These are phyloP conservation scores for Cucumis hystrix DNA, from an alignment of 306 rosid genomes.

Conservation along the genomic window DNA sequence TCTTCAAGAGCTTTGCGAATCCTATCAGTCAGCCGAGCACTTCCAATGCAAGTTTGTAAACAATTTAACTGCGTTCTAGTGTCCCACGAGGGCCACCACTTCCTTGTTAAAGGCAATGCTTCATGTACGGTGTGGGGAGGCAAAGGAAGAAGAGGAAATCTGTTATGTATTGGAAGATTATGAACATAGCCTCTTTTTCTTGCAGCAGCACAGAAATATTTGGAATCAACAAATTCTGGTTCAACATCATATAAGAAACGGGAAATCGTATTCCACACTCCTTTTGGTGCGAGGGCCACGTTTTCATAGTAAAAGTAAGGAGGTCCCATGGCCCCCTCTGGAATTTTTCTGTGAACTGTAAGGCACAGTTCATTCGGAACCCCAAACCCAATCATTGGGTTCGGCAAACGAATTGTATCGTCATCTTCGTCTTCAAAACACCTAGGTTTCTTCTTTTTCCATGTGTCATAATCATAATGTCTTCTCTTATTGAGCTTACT, in stretches of 20 bases:
- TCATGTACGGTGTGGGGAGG: conserved; percentile 66
- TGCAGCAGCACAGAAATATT: conserved; percentile 77
- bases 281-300: conserved; percentile 89
- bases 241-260: conserved; percentile 65
- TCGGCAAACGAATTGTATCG: conserved; percentile 55
- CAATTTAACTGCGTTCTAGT: conserved; percentile 60
- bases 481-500: conserved; percentile 40
- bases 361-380: conserved; percentile 42
- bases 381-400: conserved; percentile 89
- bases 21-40: conserved; percentile 65
- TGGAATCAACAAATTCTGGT: conserved; percentile 91
- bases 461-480: conserved; percentile 30
- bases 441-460: conserved; percentile 41
- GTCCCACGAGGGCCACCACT: conserved; percentile 99
- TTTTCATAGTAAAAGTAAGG: conserved; percentile 95
- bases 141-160: conserved; percentile 71
- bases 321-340: conserved; percentile 67
- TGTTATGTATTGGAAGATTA: conserved; percentile 63
- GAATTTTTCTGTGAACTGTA: conserved; percentile 30
- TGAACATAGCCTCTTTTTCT: conserved; percentile 91
- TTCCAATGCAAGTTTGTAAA: conserved; percentile 57
- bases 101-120: conserved; percentile 71
- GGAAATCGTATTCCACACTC: conserved; percentile 86
- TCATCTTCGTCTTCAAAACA: conserved; percentile 44
- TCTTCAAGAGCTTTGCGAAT: conserved; percentile 60